phyloP scores from a whole-genome alignment of 78 protist species.

The Corallochytrium limacisporum region DNA sequence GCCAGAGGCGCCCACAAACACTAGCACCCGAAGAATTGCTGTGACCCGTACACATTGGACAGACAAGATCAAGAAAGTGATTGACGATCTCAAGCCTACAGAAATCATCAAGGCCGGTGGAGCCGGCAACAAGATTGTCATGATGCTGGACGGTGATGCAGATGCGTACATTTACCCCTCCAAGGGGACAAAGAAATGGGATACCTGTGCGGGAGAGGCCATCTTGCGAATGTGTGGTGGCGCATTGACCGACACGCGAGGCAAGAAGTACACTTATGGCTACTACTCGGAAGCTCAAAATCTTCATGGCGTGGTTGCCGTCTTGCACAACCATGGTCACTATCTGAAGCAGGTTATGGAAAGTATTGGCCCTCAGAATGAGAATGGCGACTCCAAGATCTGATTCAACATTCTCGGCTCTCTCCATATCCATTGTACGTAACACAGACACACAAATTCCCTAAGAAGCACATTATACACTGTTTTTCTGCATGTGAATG shows the following conservation, averaged over 20 bases:
- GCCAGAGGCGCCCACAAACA: neutral
- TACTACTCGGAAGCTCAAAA: too few relatives aligned
- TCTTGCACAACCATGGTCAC: too few relatives aligned
- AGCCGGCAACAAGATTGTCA: conserved; percentile 12
- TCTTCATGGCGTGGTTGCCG: too few relatives aligned
- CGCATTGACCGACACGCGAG: neutral
- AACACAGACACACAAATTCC: too few relatives aligned
- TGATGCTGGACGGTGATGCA: neutral
- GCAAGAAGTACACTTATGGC: too few relatives aligned
- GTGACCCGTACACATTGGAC: neutral
- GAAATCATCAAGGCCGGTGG: neutral
- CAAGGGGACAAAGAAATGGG: conserved; percentile 23
- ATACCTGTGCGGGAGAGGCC: conserved; percentile 20
- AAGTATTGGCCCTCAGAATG: too few relatives aligned
- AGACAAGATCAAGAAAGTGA: neutral
- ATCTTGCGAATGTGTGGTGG: neutral
- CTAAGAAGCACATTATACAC: too few relatives aligned
- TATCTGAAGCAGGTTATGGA: too few relatives aligned
- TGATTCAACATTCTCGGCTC: too few relatives aligned
- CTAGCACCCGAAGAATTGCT: neutral
- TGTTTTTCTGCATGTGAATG: too few relatives aligned
- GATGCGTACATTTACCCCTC: conserved; percentile 3
- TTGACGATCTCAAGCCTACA: neutral
- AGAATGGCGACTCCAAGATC: too few relatives aligned
- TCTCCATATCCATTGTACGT: too few relatives aligned